Evolutionary conservation across 164 flowering plant species (phyloP).

Genomic region (Chimonanthus salicifolius): DNA sequence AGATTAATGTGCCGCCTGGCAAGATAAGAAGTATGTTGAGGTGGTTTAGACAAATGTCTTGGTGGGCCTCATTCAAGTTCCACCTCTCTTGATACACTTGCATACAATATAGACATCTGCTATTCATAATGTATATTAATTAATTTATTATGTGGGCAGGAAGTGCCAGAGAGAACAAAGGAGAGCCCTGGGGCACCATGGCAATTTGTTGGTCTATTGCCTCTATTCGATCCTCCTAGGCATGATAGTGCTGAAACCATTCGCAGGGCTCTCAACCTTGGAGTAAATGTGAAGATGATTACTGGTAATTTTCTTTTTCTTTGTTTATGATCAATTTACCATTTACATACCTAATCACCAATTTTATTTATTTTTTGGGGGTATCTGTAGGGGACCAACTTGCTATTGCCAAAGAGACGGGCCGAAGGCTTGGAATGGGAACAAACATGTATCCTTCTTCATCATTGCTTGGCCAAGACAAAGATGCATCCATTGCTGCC

Average conservation of each 20-base stretch:
- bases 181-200: constrained; percentile 33
- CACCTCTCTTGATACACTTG: no score
- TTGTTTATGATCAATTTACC: neutral
- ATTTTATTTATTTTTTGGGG: neutral
- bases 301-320: constrained; percentile 18
- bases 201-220: constrained; percentile 37
- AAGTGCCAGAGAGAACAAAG: constrained; percentile 31
- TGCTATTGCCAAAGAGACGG: constrained; percentile 42
- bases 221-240: constrained; percentile 37
- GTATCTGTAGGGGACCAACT: constrained; percentile 32
- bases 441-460: constrained; percentile 48
- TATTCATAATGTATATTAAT: neutral
- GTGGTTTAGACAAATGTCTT: no score
- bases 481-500: constrained; percentile 32
- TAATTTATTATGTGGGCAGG: constrained; percentile 13
- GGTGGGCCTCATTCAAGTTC: no score
- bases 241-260: constrained; percentile 35
- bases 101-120: no score
- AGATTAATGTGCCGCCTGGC: no score
- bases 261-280: constrained; percentile 35
- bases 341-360: neutral
- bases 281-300: constrained; percentile 38
- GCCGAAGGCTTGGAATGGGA: constrained; percentile 44
- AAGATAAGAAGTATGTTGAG: no score
- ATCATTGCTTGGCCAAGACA: constrained; percentile 30